Percentiles rank a stretch among this genome's conserved stretches.
phyloP scores from a whole-genome alignment of 164 flowering plant species.

The Euptelea pleiosperma region DNA sequence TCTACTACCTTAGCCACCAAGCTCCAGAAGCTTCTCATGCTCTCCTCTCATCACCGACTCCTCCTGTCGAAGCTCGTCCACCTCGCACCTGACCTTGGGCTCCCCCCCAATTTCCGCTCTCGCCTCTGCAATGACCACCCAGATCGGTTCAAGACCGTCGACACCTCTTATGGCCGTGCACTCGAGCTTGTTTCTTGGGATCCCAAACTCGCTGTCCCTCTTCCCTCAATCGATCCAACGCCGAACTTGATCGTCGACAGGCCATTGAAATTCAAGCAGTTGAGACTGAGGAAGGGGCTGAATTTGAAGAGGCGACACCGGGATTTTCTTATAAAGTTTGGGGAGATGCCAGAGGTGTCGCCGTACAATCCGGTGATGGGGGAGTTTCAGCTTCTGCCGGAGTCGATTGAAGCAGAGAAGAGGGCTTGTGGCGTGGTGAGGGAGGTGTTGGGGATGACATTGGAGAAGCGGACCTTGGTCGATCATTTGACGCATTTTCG shows the following conservation, averaged over 20 bases:
- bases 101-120: constrained; percentile 81
- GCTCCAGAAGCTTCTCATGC: constrained; percentile 89
- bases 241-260: constrained; percentile 65
- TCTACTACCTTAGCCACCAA: constrained; percentile 48
- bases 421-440: constrained; percentile 86
- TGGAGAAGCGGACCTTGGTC: constrained; percentile 79
- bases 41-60: constrained; percentile 71
- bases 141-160: constrained; percentile 62
- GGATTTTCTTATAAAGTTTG: constrained; percentile 59
- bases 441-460: constrained; percentile 78
- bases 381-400: constrained; percentile 37
- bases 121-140: constrained; percentile 80
- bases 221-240: constrained; percentile 29
- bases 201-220: constrained; percentile 43
- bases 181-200: constrained; percentile 91
- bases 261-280: constrained; percentile 75
- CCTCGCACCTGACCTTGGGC: constrained; percentile 86
- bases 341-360: constrained; percentile 57
- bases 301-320: constrained; percentile 69
- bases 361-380: constrained; percentile 46
- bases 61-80: constrained; percentile 83
- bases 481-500: constrained; percentile 90
- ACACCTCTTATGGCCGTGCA: constrained; percentile 89
- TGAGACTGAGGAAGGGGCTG: constrained; percentile 69
- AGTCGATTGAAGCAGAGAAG: constrained; percentile 73